Evolutionary conservation across 2,329 filamentous ascomycete species (phyloP).

Genomic region (Microdochium nivale): DNA sequence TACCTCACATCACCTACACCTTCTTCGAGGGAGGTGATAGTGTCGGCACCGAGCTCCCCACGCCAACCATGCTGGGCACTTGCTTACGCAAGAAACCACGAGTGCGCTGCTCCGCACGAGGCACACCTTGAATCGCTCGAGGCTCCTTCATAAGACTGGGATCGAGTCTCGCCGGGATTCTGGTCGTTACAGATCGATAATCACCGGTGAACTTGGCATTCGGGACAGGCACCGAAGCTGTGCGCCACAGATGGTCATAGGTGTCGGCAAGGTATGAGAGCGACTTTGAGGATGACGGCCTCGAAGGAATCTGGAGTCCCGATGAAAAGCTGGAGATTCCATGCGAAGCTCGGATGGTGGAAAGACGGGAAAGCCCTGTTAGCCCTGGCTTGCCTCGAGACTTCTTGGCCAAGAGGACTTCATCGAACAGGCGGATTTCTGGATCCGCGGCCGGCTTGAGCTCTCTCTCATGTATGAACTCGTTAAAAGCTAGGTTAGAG

Average conservation of each 20-base stretch:
- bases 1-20: background rate
- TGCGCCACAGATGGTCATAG: conserved; percentile 73
- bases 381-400: conserved; percentile 56
- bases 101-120: conserved; percentile 45
- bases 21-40: conserved; percentile 5
- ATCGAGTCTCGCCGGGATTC: conserved; percentile 77
- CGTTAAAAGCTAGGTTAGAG: conserved; percentile 66
- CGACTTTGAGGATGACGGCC: conserved; percentile 23
- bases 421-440: conserved; percentile 69
- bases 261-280: conserved; percentile 62
- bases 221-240: conserved; percentile 50
- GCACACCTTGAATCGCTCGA: conserved; percentile 81
- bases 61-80: conserved; percentile 31
- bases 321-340: conserved; percentile 34
- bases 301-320: conserved; percentile 24
- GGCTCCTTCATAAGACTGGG: conserved; percentile 85
- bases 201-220: conserved; percentile 54
- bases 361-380: conserved; percentile 54
- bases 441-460: conserved; percentile 52
- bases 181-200: conserved; percentile 50
- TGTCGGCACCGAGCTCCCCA: conserved; percentile 16
- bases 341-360: conserved; percentile 49
- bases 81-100: conserved; percentile 47
- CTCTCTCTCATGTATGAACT: conserved; percentile 79
- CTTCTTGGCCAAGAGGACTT: conserved; percentile 74